Evolutionary conservation across 331 rosid genomes (phyloP), one percentile per base, ranked within the genome.

Genomic region (Stylosanthes scabra): DNA sequence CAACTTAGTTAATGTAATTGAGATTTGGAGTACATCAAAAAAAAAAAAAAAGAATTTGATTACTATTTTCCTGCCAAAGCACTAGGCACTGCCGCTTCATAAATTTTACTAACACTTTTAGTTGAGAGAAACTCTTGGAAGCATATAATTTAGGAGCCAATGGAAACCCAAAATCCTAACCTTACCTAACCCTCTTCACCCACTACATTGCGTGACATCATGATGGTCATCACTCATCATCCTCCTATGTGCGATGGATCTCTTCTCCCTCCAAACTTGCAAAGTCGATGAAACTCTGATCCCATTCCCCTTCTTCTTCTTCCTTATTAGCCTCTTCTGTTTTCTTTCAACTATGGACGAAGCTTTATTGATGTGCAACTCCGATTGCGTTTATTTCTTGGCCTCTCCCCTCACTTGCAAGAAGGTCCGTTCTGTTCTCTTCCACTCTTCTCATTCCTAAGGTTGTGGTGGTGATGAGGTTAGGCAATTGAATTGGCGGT

Each of bases 391-490:
- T 50, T 88, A 88, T 82, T 91, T 93, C 86, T 67, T 88, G 74
- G 97, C 96, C 52, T 89, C 98, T 37, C 98, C 98, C 46, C 90
- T 89, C 80, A 89, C 98, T 63, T 93, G 98, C 91, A 86, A 88
- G 85, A 93, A 93, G 96, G 96, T 90, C 47, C 82, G 55, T 70
- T 20, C 25, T 20, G 25, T 20, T 51, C 34, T 7, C 28, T 12
- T 74, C 12, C 58, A 16, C 45, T 15, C 27, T 16, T 7, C 4
- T n/a, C 2, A 0, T 1, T 28, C 63, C 27, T 31, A 29, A 8
- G 25, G 25, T 20, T 0, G 25, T 20, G 25, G 25, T 20, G 25
- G 25, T 20, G 25, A 20, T 1, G 25, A 20, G 1, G 25, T 20
- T 20, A 20, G 25, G 25, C 25, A 0, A 20, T 20, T 0, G 25